Base-by-base conservation (phyloP, 192 early-diverging fungal species). In the Coemansia sp. region DNA sequence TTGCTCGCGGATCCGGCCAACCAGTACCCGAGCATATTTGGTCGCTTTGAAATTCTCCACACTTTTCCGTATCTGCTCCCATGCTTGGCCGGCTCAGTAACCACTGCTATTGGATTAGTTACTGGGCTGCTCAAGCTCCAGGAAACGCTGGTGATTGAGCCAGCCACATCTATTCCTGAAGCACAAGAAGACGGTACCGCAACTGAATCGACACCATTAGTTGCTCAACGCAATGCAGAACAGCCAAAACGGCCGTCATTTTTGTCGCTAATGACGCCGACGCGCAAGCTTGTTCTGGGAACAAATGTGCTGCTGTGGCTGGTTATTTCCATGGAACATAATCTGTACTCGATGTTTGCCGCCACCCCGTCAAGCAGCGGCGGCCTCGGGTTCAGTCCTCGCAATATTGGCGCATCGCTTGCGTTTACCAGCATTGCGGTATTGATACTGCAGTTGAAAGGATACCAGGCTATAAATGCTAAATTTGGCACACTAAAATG, bases 31-130 rank as follows among this genome's bases (percentile, higher is more conserved):
- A 54, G 65, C 5, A 68, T 83, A 0, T 88, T 88, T 69, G 86
- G 85, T 2, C n/a, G 82, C 55, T 69, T 61, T 58, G 19, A 51
- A 7, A 83, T 94, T 58, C 83, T 93, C n/a, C 70, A 63, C 35
- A 43, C 67, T 1, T 89, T 86, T 64, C 92, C 92, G 0, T 96
- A 93, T 60, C 83, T 91, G 43, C 83, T 96, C 2, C 93, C 93
- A 9, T 95, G 93, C 58, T 60, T 88, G 23, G 70, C 88, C 6
- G 86, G 87, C 14, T 81, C 88, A 0, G 19, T 79, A 22, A 75
- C 89, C 11, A 84, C 84, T 15, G 23, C 88, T 2, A 54, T 85
- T 25, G 89, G 89, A 5, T 84, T 89, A 29, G 56, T 86, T 3
- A 57, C 89, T 35, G 90, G 88, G 2, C 81, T 77, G 23, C 76